These are phyloP conservation scores for Pythium rhizo-oryzae DNA, from an alignment of 352 stramenopile species.

Conservation along the genomic window DNA sequence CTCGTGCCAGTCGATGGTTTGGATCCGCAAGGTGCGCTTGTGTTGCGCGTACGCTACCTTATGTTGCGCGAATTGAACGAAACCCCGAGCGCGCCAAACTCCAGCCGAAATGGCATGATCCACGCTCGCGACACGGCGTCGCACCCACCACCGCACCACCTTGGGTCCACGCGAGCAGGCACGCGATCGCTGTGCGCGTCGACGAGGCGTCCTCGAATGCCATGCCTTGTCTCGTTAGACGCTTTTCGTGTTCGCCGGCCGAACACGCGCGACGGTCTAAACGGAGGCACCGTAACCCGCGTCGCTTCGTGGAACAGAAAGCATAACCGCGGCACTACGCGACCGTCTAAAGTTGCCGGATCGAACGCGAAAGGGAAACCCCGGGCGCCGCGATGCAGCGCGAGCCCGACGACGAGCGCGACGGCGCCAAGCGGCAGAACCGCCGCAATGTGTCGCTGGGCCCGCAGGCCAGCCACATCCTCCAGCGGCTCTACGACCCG, in stretches of 20 bases:
- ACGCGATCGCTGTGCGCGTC: too few species aligned
- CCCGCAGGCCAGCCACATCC: constrained; percentile 58
- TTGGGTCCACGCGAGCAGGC: too few species aligned
- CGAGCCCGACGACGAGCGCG: constrained; percentile 32
- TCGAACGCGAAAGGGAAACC: not conserved
- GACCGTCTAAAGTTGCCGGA: too few species aligned
- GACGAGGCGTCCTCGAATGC: too few species aligned
- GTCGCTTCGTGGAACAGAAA: constrained; percentile 12
- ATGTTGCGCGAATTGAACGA: constrained; percentile 8
- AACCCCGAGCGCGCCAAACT: not conserved
- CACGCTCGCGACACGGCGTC: too few species aligned
- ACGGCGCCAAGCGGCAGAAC: constrained; percentile 54
- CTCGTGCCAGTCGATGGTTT: not conserved
- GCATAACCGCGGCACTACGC: too few species aligned
- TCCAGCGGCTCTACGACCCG: constrained; percentile 70
- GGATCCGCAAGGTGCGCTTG: not conserved
- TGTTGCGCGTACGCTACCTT: not conserved
- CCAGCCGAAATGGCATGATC: not conserved
- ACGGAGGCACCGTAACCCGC: not conserved
- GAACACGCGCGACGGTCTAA: too few species aligned
- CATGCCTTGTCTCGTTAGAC: too few species aligned
- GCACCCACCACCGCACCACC: too few species aligned
- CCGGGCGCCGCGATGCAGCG: not conserved
- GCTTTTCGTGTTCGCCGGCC: too few species aligned
- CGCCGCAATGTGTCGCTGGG: constrained; percentile 48